Base-by-base conservation (phyloP, 352 stramenopile genomes). In the Plasmopara viticola region DNA sequence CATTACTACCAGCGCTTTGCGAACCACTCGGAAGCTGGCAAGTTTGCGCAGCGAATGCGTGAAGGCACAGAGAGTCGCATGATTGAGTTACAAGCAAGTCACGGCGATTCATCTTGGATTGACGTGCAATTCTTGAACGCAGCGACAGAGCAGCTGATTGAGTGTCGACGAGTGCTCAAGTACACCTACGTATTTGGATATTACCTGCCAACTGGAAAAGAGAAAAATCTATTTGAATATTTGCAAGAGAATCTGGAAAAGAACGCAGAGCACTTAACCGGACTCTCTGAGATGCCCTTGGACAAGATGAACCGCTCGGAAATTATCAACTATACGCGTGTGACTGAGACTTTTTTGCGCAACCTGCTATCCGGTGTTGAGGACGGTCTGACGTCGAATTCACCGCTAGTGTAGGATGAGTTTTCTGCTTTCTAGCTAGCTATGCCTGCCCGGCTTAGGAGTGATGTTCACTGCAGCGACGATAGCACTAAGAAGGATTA, bases 1-100 rank as follows among this genome's bases (percentile, higher is more conserved):
- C 96, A 99, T 72, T 99, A 99, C 72, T 99, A 99, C 84, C 94
- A 99, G 72, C 93, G 96, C 29, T 99, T 94, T 44, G 94, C 98
- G 44, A 96, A 95, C 48, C 96, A 99, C 72, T 86, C 93, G 9
- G 83, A 97, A 53, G 96, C 93, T 6, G 89, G 98, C 53, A 97
- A 97, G 58, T 99, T 99, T 84, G 96, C 96, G 2, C 81, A 95
- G 52, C 96, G 96, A 55, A 97, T 97, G 78, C 84, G 97, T 29
- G 90, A 97, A 64, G 80, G 92, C 50, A 98, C 95, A 1, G 96
- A 99, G 63, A 67, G 73, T 33, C 74, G 95, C 28, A 99, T 99
- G 96, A 78, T 98, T 20, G 74, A 97, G 44, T 75, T 99, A 12
- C 94, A 98, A 66, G 89, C 96, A 44, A 95, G 76, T 52, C 89